These are phyloP conservation scores for Parsonsia alboflavescens DNA, from an alignment of 257 asterid genomes.

Conservation along the genomic window DNA sequence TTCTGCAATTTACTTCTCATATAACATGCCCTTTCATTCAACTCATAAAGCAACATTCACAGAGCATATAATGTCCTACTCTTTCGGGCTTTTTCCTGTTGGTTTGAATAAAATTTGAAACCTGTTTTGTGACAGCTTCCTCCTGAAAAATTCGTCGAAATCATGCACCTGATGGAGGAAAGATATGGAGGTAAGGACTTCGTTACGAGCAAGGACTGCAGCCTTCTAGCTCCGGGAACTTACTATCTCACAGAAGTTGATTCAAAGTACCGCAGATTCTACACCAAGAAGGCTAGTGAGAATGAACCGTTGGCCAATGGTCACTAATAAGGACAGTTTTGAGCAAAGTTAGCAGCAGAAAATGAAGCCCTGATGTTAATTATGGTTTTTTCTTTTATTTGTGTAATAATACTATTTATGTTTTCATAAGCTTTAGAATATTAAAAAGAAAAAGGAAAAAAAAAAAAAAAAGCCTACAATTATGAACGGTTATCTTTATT, in stretches of 20 bases:
- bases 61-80: neutral
- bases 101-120: neutral
- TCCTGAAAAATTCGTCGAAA: constrained; percentile 81
- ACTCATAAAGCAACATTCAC: neutral
- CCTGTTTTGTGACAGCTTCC: constrained; percentile 45
- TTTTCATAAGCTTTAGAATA: constrained; percentile 7
- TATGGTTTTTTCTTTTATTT: constrained; percentile 16
- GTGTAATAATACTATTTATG: constrained; percentile 31
- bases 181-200: constrained; percentile 90
- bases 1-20: neutral
- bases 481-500: neutral
- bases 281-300: constrained; percentile 57
- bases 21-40: neutral
- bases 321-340: constrained; percentile 54
- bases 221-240: constrained; percentile 81
- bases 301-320: constrained; percentile 59
- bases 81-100: constrained; percentile 2
- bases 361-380: constrained; percentile 20
- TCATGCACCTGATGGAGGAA: constrained; percentile 90
- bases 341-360: neutral
- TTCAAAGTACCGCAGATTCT: constrained; percentile 83
- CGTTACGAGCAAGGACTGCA: constrained; percentile 69
- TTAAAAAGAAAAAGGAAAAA: neutral
- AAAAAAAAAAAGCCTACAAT: neutral
- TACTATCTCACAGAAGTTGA: constrained; percentile 92